phyloP scores from a whole-genome alignment of 176 grass and related monocot genomes.

The Dendrocalamus sinicus region DNA sequence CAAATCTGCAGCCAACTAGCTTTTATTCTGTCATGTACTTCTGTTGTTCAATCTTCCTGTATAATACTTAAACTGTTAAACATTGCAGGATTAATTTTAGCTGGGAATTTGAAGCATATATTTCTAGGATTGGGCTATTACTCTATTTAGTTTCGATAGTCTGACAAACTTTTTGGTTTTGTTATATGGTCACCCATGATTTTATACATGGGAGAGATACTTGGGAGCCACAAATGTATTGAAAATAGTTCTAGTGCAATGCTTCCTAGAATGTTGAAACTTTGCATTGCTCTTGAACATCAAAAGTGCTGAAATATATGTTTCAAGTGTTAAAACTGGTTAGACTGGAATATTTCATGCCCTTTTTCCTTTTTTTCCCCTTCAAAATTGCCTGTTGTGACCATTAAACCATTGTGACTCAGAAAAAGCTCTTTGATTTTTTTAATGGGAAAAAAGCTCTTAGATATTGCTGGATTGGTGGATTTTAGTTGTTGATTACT shows the following conservation, averaged over 20 bases:
- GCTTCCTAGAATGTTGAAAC: neutral
- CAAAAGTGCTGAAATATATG: neutral
- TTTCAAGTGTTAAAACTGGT: neutral
- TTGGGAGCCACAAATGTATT: neutral
- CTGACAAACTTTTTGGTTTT: neutral
- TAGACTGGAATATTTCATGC: neutral
- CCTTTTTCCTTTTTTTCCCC: neutral
- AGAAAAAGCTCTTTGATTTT: neutral
- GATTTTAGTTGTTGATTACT: neutral
- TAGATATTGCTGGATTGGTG: neutral
- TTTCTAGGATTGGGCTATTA: neutral
- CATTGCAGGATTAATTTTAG: neutral
- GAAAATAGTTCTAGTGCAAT: neutral
- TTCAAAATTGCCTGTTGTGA: neutral
- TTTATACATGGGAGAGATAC: neutral
- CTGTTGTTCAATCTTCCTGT: neutral
- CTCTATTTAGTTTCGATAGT: neutral
- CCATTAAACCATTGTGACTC: neutral
- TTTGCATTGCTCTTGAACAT: neutral
- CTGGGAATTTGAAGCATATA: neutral
- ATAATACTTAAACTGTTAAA: neutral
- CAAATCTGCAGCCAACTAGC: neutral
- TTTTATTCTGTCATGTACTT: neutral
- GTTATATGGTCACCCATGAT: neutral
- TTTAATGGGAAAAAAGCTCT: neutral